Evolutionary conservation across 306 rosid species (phyloP).

Genomic region (Ziziphus jujuba): DNA sequence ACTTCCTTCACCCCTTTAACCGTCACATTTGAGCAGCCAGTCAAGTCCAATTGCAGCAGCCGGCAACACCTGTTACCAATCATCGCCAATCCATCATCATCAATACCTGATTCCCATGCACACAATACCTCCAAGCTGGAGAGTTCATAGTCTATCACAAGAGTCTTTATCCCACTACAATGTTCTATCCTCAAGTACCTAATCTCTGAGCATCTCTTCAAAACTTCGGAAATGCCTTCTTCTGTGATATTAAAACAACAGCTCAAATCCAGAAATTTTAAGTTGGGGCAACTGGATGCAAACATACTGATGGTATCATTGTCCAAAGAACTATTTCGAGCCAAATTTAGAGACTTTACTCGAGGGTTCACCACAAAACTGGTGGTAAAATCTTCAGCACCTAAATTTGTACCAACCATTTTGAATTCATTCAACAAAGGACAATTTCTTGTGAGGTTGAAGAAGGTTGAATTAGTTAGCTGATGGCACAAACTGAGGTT

Average conservation of each 20-base stretch:
- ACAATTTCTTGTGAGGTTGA: slow-evolving; percentile 47
- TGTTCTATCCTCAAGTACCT: slow-evolving; percentile 40
- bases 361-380: slow-evolving; percentile 27
- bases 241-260: slow-evolving; percentile 35
- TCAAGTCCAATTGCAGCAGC: slow-evolving; percentile 42
- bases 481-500: slow-evolving; percentile 41
- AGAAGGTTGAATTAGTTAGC: slow-evolving; percentile 44
- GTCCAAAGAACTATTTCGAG: slow-evolving; percentile 21
- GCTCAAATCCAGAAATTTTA: slow-evolving; percentile 51
- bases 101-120: slow-evolving; percentile 36
- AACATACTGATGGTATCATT: slow-evolving; percentile 21
- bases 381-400: neutral
- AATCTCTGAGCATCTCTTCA: slow-evolving; percentile 47
- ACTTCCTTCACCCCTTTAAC: slow-evolving; percentile 56
- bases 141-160: slow-evolving; percentile 42
- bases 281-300: slow-evolving; percentile 46
- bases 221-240: slow-evolving; percentile 36
- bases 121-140: slow-evolving; percentile 46
- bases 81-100: slow-evolving; percentile 47
- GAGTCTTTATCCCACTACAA: slow-evolving; percentile 19
- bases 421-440: slow-evolving; percentile 37
- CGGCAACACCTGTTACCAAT: slow-evolving; percentile 53
- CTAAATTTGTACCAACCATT: slow-evolving; percentile 42
- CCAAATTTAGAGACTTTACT: slow-evolving; percentile 47
- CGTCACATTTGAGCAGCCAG: slow-evolving; percentile 49